Base-by-base conservation (phyloP, 2,329 filamentous ascomycete species). In the Stromatinia cepivora region DNA sequence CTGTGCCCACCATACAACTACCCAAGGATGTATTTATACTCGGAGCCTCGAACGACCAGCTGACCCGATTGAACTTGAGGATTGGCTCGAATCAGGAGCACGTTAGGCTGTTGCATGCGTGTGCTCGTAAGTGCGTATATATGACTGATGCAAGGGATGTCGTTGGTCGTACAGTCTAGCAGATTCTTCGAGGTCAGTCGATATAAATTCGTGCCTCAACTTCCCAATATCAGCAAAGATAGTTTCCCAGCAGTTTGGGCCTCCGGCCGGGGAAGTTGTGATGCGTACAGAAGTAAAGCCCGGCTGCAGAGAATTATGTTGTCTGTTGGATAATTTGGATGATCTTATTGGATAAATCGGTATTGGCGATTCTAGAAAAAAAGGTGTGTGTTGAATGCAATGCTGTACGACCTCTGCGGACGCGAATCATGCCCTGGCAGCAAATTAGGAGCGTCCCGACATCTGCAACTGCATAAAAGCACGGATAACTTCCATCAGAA, bases 391-490 rank as follows among this genome's bases (percentile, higher is more conserved):
- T 50, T 50, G n/a, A 39, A 53, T 45, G 65, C 56, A 53, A 64
- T 69, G 66, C 50, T 64, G 66, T 69, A 54, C 58, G 28, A 69
- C 66, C 34, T 56, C 28, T 69, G 66, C 58, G 64, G 59, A 39
- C 48, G 48, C 58, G 50, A 36, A 69, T 52, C 28, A 46, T 64
- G 36, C n/a, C 36, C 52, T 64, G 66, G 66, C 64, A 69, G 46
- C 66, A 69, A 69, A 69, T 69, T 48, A 69, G 66, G 39, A 69
- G 66, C 48, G 66, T 69, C 66, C 66, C 66, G 66, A 69, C 66
- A 69, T 54, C 58, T 69, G 58, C 66, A 69, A 68, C 66, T 61
- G 45, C 58, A 54, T 56, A 48, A 52, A 56, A 64, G 50, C 66
- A 69, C 66, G 31, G n/a, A 63, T 46, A 28, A 52, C 39, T 64